A percentile compares a stretch with the other conserved stretches of the same genome.
phyloP scores from a whole-genome alignment of 352 stramenopile genomes.

The Blastocystis sp. region DNA sequence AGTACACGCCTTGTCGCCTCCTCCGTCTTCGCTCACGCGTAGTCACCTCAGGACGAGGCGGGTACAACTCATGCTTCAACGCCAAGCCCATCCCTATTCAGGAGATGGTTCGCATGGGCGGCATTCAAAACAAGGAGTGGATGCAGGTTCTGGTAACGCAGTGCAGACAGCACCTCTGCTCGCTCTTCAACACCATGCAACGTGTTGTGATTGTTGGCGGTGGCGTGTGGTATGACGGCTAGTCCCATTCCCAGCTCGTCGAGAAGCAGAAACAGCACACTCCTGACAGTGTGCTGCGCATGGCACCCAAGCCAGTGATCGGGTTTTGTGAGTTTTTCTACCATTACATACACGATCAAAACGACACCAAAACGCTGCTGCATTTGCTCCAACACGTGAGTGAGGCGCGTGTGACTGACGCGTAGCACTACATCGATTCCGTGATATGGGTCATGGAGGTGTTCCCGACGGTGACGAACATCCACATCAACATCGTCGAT shows the following conservation, averaged over 20 bases:
- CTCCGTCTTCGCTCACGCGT: not conserved
- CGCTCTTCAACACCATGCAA: not conserved
- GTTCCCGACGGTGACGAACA: constrained; percentile 32
- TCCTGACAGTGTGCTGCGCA: not conserved
- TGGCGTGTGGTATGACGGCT: not conserved
- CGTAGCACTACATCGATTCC: constrained; percentile 26
- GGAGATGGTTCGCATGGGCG: constrained; percentile 1
- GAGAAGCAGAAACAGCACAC: not conserved
- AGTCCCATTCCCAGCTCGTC: not conserved
- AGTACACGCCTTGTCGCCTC: not conserved
- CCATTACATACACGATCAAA: not conserved
- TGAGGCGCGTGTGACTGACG: not conserved
- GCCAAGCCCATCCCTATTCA: not conserved
- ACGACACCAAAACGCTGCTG: not conserved
- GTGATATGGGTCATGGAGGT: constrained; percentile 18
- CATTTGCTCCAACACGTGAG: not conserved
- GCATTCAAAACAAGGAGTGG: not conserved
- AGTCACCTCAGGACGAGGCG: constrained; percentile 13
- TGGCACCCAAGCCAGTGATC: constrained; percentile 23
- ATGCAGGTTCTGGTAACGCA: not conserved
- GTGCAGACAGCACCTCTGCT: not conserved
- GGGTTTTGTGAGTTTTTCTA: constrained; percentile 62
- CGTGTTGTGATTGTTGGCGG: not conserved
- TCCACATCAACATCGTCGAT: constrained; percentile 41
- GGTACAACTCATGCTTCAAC: constrained; percentile 49